Conservation (phyloP, 129 eudicot genomes). For the Arctium lappa region DNA sequence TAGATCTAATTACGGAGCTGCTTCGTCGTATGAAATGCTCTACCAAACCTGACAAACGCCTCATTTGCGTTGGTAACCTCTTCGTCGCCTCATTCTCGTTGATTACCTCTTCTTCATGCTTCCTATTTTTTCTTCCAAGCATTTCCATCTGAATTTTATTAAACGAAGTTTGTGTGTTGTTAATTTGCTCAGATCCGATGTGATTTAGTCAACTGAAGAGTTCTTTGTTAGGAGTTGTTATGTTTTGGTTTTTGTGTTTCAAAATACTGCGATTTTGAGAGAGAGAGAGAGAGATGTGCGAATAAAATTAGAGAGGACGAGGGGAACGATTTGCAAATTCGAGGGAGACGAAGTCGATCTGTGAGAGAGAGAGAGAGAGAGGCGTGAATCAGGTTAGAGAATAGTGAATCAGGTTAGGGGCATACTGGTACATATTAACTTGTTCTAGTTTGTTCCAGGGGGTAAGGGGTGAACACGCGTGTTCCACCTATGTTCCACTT, state of each 20-base stretch:
- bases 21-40: slow-evolving; percentile 90
- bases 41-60: slow-evolving; percentile 88
- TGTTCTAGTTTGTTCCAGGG: no score
- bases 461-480: no score
- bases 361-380: no score
- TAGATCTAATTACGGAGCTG: slow-evolving; percentile 77
- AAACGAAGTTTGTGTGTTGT: neutral
- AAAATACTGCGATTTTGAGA: neutral
- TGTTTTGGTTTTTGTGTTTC: neutral
- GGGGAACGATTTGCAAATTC: no score
- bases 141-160: slow-evolving; percentile 1
- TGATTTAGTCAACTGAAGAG: slow-evolving; percentile 5
- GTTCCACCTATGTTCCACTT: no score
- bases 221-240: neutral
- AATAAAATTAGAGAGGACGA: no score
- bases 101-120: slow-evolving; percentile 37
- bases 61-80: neutral
- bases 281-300: no score
- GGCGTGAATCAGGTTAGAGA: no score
- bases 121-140: neutral
- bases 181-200: slow-evolving; percentile 24
- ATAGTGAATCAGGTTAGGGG: no score
- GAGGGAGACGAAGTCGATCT: no score
- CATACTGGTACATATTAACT: no score
- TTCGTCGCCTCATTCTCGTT: slow-evolving; percentile 48